A percentile compares a stretch with the other conserved stretches of the same genome.
Conservation (phyloP, 257 asterid genomes). For the Gentiana straminea region DNA sequence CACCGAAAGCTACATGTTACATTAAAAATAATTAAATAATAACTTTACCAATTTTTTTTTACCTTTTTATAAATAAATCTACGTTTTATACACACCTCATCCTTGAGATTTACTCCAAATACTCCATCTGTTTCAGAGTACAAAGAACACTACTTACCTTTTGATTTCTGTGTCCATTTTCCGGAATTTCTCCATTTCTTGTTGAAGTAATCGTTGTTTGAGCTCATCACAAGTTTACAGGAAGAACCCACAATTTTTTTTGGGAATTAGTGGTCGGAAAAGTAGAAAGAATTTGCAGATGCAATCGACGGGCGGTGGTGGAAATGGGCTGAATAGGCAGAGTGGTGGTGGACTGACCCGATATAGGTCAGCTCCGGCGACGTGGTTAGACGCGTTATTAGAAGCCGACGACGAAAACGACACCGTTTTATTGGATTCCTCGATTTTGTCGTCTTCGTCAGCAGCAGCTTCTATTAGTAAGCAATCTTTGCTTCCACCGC, state of each 20-base stretch:
- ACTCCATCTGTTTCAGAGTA: background rate
- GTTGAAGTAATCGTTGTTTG: background rate
- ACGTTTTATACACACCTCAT: background rate
- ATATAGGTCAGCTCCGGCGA: constrained; percentile 82
- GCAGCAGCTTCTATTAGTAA: constrained; percentile 4
- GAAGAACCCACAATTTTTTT: background rate
- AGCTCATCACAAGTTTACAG: background rate
- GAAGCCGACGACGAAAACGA: constrained; percentile 66
- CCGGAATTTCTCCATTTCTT: background rate
- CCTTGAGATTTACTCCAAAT: no score
- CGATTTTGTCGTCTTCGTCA: constrained; percentile 11
- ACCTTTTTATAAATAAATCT: background rate
- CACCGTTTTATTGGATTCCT: constrained; percentile 24
- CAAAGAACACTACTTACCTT: background rate
- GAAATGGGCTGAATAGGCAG: constrained; percentile 41
- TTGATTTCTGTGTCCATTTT: no score
- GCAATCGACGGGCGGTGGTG: constrained; percentile 58
- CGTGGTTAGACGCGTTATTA: constrained; percentile 86
- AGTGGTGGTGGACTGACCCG: constrained; percentile 53
- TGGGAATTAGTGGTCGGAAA: background rate
- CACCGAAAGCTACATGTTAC: constrained; percentile 4
- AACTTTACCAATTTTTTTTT: background rate
- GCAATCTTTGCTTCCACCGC: constrained; percentile 27
- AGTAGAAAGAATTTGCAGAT: constrained; percentile 23
- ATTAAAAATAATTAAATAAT: background rate